phyloP scores from a whole-genome alignment of 371 early-diverging fungal species.

The Zopfochytrium polystomum region DNA sequence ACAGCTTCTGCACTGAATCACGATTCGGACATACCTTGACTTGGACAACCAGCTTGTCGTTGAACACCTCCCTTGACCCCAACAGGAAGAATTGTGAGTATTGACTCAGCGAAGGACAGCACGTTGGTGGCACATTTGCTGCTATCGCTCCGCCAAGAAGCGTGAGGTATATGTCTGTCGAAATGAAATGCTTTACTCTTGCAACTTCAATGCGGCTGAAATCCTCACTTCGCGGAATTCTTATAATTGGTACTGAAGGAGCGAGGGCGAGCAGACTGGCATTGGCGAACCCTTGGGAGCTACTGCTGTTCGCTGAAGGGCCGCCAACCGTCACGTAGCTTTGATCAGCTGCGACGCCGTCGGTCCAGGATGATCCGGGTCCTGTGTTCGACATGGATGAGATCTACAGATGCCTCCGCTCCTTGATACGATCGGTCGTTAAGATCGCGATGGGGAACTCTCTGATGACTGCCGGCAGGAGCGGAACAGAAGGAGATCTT shows the following conservation, averaged over 20 bases:
- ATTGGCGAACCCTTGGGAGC: conserved; percentile 13
- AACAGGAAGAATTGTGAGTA: conserved; percentile 23
- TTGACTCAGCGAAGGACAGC: conserved; percentile 12
- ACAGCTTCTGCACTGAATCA: not conserved
- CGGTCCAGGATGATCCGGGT: no score
- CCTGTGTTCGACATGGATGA: no score
- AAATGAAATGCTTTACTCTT: not conserved
- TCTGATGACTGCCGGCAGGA: no score
- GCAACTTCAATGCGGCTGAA: not conserved
- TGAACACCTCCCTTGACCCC: conserved; percentile 19
- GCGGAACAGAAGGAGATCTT: no score
- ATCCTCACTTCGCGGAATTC: conserved; percentile 20
- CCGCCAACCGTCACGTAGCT: not conserved
- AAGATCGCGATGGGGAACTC: no score
- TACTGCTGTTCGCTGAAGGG: not conserved
- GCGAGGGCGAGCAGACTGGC: conserved; percentile 21
- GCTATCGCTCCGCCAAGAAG: conserved; percentile 6
- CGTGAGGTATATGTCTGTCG: conserved; percentile 17
- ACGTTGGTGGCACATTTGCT: conserved; percentile 10
- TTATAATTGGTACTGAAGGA: conserved; percentile 19
- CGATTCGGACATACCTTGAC: conserved; percentile 23
- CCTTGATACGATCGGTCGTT: no score
- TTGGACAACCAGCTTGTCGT: conserved; percentile 24
- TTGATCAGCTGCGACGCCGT: no score
- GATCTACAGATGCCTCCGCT: no score